Conservation (phyloP, 305 asterid species). For the Fraxinus albicans region DNA sequence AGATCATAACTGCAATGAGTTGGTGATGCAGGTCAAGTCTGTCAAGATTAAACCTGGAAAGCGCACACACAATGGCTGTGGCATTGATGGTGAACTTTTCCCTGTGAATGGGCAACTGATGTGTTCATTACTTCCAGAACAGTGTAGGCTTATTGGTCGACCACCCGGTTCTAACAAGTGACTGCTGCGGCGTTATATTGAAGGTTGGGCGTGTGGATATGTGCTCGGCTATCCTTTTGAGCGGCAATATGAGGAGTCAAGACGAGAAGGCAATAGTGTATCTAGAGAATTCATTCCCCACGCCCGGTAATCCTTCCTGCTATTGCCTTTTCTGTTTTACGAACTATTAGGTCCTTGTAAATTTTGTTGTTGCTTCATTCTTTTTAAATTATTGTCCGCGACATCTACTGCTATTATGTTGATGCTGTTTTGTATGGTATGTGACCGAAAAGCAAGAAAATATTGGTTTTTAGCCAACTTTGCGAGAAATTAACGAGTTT, state of each 20-base stretch:
- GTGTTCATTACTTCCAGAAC: constrained; percentile 86
- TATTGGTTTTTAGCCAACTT: constrained; percentile 4
- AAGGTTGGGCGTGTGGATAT: not conserved
- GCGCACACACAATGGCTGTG: constrained; percentile 79
- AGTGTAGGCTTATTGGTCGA: constrained; percentile 90
- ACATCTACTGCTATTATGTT: not conserved
- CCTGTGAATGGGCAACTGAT: constrained; percentile 72
- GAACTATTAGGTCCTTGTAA: constrained; percentile 39
- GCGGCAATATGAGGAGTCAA: not conserved
- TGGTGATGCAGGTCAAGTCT: constrained; percentile 61
- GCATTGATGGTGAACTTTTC: constrained; percentile 92
- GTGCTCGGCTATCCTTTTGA: not conserved
- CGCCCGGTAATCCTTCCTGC: not conserved
- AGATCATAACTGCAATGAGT: not conserved
- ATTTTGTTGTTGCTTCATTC: constrained; percentile 38
- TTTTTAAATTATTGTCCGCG: constrained; percentile 30
- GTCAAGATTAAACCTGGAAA: constrained; percentile 75
- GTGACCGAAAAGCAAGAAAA: constrained; percentile 2
- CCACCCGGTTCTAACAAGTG: constrained; percentile 43
- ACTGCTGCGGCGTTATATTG: constrained; percentile 27
- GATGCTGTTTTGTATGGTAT: constrained; percentile 26
- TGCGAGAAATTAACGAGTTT: not conserved
- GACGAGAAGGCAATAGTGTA: constrained; percentile 1
- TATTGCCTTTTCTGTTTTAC: not conserved
- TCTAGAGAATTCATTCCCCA: constrained; percentile 10